Evolutionary conservation across 495 filamentous ascomycete species (phyloP).

Genomic region (Trichocladium uniseriatum): DNA sequence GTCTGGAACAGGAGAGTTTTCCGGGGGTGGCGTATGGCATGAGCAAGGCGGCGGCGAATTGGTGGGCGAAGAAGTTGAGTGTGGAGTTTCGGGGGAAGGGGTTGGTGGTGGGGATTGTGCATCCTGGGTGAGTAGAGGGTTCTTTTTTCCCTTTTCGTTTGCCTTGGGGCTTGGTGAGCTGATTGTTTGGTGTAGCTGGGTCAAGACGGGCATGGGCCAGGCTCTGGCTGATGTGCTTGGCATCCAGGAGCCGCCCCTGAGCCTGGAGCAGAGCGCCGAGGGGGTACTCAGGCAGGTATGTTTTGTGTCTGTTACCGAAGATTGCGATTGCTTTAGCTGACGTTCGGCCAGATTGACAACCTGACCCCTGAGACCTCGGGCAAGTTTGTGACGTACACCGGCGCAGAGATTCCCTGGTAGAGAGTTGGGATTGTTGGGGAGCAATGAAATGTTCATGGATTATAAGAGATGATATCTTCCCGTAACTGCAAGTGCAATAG

Average conservation of each 20-base stretch:
- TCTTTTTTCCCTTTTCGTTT: background rate
- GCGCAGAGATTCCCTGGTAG: constrained; percentile 18
- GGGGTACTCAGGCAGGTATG: constrained; percentile 27
- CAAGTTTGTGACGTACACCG: constrained; percentile 17
- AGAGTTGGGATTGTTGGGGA: no score
- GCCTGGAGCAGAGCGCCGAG: constrained; percentile 21
- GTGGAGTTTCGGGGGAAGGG: constrained; percentile 14
- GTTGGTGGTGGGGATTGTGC: constrained; percentile 21
- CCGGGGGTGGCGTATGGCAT: constrained; percentile 22
- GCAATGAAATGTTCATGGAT: no score
- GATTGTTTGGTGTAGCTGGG: constrained; percentile 33
- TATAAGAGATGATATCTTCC: no score
- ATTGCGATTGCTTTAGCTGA: background rate
- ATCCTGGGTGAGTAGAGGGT: constrained; percentile 22
- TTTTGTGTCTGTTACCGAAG: background rate
- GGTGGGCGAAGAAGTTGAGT: constrained; percentile 18
- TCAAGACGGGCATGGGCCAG: constrained; percentile 33
- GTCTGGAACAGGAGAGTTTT: constrained; percentile 13
- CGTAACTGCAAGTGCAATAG: no score
- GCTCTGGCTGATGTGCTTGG: constrained; percentile 27
- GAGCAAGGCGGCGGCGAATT: constrained; percentile 25
- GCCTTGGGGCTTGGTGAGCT: no score
- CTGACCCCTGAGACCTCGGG: constrained; percentile 20
- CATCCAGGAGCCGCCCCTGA: constrained; percentile 25
- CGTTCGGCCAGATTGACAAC: constrained; percentile 12